Evolutionary conservation across 75 land plant species (phyloP).

Genomic region (Adiantum capillusveneris): DNA sequence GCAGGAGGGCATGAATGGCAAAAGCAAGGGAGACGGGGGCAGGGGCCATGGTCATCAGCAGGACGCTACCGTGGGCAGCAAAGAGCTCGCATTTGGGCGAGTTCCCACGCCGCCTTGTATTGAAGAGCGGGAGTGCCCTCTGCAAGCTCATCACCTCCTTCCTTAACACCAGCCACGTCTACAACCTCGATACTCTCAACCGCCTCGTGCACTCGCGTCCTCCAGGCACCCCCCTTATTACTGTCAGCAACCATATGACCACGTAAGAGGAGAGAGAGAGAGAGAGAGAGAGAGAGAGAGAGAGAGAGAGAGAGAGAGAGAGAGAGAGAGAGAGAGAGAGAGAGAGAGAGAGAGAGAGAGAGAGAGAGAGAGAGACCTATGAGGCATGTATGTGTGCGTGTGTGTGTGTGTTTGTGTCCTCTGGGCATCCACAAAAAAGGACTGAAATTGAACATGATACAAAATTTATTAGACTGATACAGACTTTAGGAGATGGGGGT

Average conservation of each 20-base stretch:
- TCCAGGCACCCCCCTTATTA: constrained; percentile 75
- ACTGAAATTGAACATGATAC: too few species aligned
- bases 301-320: constrained; percentile 5
- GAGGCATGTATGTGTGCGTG: too few species aligned
- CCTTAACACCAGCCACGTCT: constrained; percentile 64
- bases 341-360: constrained; percentile 11
- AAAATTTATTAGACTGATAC: too few species aligned
- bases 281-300: constrained; percentile 11
- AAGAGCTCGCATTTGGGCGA: constrained; percentile 55
- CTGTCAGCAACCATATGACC: constrained; percentile 99
- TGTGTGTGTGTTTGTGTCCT: too few species aligned
- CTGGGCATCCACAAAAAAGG: too few species aligned
- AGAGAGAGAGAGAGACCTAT: constrained; percentile 9
- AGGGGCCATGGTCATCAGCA: too few species aligned
- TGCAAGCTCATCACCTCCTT: constrained; percentile 49
- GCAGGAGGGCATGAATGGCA: too few species aligned
- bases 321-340: constrained; percentile 3
- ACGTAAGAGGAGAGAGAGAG: constrained; percentile 53
- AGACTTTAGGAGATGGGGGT: too few species aligned
- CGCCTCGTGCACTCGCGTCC: constrained; percentile 66
- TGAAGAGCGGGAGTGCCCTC: constrained; percentile 57
- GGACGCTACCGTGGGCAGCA: constrained; percentile 59
- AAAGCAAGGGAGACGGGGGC: too few species aligned
- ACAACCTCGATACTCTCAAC: constrained; percentile 63
- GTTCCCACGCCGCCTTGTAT: constrained; percentile 55